Percentiles rank a stretch among this genome's conserved stretches.
These are phyloP conservation scores for Lenzites betulinus DNA, from an alignment of 768 basidiomycete species.

Conservation along the genomic window DNA sequence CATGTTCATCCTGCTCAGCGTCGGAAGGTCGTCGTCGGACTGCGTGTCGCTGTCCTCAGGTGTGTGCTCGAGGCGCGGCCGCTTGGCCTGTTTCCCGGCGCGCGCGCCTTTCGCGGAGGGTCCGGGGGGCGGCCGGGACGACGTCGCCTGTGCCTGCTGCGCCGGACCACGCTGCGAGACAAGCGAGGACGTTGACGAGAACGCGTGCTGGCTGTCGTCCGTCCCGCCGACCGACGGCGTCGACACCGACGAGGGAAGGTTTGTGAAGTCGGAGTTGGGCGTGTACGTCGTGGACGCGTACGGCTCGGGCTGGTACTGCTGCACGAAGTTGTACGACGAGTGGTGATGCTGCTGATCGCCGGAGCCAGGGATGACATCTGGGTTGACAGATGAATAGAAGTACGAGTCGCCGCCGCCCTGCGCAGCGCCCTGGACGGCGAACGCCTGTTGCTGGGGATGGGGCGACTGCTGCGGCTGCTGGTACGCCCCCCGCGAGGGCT, in stretches of 20 bases:
- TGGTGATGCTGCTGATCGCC: conserved; percentile 15
- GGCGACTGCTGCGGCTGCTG: conserved; percentile 14
- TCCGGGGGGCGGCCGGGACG: conserved; percentile 5
- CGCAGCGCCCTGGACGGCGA: not conserved
- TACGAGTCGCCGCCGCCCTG: conserved; percentile 16
- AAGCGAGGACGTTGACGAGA: conserved; percentile 15
- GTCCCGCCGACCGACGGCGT: conserved; percentile 20
- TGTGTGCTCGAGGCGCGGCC: conserved; percentile 14
- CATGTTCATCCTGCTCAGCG: conserved; percentile 9
- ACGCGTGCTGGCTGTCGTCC: conserved; percentile 15
- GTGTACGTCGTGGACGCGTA: conserved; percentile 19
- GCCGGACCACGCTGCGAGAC: not conserved
- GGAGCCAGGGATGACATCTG: conserved; percentile 6
- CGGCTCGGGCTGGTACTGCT: conserved; percentile 21
- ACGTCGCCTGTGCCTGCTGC: conserved; percentile 12
- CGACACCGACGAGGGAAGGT: conserved; percentile 19
- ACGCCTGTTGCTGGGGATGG: conserved; percentile 7
- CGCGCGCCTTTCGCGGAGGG: not conserved
- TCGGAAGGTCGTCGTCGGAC: conserved; percentile 21
- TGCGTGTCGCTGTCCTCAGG: conserved; percentile 22
- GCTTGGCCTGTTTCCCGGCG: conserved; percentile 8
- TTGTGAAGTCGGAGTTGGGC: conserved; percentile 18
- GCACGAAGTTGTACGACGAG: conserved; percentile 21
- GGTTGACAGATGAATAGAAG: conserved; percentile 13
- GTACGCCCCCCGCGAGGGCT: not conserved